phyloP scores from a whole-genome alignment of 1,284 basidiomycete genomes.

The Cutaneotrichosporon sp. region DNA sequence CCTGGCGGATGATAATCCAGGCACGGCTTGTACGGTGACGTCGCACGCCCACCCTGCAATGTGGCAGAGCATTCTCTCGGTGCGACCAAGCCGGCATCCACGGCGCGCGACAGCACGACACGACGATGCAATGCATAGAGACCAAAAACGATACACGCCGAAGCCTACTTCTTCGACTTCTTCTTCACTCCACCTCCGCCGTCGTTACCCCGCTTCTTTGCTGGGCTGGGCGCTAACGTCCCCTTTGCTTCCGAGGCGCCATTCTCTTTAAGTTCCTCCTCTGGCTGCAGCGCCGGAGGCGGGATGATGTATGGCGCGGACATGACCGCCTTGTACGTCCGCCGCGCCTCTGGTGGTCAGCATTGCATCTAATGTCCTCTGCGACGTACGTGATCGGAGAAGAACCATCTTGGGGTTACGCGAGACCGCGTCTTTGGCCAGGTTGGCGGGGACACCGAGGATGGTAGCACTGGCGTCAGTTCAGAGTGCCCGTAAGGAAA shows the following conservation, averaged over 20 bases:
- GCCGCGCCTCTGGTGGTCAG: constrained; percentile 33
- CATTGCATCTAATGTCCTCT: not conserved
- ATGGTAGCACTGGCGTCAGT: constrained; percentile 32
- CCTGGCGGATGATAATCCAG: not conserved
- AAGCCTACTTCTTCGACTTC: constrained; percentile 13
- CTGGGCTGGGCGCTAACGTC: not conserved
- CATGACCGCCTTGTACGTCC: constrained; percentile 44
- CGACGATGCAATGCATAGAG: constrained; percentile 8
- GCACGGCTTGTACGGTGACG: not conserved
- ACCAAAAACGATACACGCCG: not conserved
- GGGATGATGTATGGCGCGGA: constrained; percentile 36
- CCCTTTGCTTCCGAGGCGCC: not conserved
- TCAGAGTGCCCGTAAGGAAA: not conserved
- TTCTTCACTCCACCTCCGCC: constrained; percentile 4
- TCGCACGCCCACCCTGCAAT: not conserved
- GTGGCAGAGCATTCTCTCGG: not conserved
- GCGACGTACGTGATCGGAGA: constrained; percentile 42
- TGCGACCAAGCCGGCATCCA: not conserved
- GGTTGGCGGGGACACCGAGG: constrained; percentile 47
- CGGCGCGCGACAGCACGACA: not conserved
- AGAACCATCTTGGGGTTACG: constrained; percentile 38
- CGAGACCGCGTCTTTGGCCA: constrained; percentile 44
- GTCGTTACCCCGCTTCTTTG: constrained; percentile 3
- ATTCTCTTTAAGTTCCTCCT: not conserved
- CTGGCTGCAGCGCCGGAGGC: constrained; percentile 3